A percentile compares a stretch with the other conserved stretches of the same genome.
Evolutionary conservation across 1,284 basidiomycete genomes (phyloP).

Genomic region (Ganoderma boninense): DNA sequence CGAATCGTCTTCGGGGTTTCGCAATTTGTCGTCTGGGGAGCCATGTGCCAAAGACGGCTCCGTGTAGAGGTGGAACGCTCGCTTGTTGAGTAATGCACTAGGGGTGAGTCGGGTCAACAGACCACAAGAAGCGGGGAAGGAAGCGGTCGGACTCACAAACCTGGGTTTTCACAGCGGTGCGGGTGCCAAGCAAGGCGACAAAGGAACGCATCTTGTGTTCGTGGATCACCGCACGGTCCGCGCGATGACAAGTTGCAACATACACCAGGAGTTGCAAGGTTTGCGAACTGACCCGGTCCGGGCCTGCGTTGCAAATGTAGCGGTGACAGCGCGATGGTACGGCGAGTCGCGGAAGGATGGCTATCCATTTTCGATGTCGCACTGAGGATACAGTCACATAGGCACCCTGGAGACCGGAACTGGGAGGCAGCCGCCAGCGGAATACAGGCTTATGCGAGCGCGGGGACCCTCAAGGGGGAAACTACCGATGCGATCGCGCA

Average conservation of each 20-base stretch:
- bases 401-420: not conserved
- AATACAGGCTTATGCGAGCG: not conserved
- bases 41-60: not conserved
- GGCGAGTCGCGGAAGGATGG: not conserved
- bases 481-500: not conserved
- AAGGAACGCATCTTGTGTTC: slow-evolving; percentile 2
- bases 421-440: not conserved
- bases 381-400: not conserved
- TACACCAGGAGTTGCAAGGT: not conserved
- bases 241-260: not conserved
- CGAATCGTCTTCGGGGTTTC: not conserved
- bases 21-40: not conserved
- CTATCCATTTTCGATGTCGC: not conserved
- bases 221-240: not conserved
- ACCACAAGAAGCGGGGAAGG: slow-evolving; percentile 4
- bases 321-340: not conserved
- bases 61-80: not conserved
- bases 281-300: not conserved
- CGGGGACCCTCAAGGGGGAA: not conserved
- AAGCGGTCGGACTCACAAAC: slow-evolving; percentile 10
- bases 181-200: not conserved
- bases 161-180: not conserved
- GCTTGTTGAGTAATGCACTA: not conserved
- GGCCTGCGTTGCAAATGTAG: not conserved
- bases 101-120: slow-evolving; percentile 2